A percentile compares a stretch with the other conserved stretches of the same genome.
phyloP scores from a whole-genome alignment of 1,284 basidiomycete genomes.

The Fomitopsis schrenkii region DNA sequence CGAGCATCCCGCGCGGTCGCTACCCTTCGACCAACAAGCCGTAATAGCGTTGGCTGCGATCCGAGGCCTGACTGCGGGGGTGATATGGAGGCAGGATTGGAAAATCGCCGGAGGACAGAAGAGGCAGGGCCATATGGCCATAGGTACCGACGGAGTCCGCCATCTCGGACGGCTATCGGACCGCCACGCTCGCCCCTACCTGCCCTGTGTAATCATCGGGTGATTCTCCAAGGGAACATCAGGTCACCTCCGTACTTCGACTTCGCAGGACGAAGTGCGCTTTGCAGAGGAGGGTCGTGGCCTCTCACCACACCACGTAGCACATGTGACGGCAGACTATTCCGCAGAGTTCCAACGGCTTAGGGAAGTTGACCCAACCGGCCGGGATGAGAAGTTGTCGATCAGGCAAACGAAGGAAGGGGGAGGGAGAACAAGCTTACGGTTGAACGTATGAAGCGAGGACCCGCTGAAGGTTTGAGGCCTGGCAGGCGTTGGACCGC shows the following conservation, averaged over 20 bases:
- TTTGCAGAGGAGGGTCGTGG: background rate
- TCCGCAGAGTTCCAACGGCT: constrained; percentile 9
- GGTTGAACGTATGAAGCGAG: constrained; percentile 16
- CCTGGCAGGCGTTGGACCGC: constrained; percentile 14
- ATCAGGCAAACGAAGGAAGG: constrained; percentile 13
- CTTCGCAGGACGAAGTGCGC: constrained; percentile 15
- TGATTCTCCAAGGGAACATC: constrained; percentile 22
- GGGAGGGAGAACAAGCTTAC: constrained; percentile 9
- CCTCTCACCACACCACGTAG: constrained; percentile 8
- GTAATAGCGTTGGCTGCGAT: background rate
- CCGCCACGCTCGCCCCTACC: constrained; percentile 13
- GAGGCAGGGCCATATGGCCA: constrained; percentile 30
- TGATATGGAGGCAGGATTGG: constrained; percentile 12
- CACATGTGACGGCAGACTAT: constrained; percentile 17
- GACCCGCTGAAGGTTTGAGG: constrained; percentile 1
- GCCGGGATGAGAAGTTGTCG: constrained; percentile 17
- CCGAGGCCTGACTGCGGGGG: background rate
- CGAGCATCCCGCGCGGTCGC: background rate
- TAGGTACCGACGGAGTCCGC: constrained; percentile 28
- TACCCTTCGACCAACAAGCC: background rate
- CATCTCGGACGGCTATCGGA: constrained; percentile 18
- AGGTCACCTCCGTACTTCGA: constrained; percentile 9
- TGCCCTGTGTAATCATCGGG: constrained; percentile 10
- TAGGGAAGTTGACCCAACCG: constrained; percentile 3
- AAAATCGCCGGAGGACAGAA: constrained; percentile 28